phyloP scores from a whole-genome alignment of 305 asterid genomes.

The Striga hermonthica region DNA sequence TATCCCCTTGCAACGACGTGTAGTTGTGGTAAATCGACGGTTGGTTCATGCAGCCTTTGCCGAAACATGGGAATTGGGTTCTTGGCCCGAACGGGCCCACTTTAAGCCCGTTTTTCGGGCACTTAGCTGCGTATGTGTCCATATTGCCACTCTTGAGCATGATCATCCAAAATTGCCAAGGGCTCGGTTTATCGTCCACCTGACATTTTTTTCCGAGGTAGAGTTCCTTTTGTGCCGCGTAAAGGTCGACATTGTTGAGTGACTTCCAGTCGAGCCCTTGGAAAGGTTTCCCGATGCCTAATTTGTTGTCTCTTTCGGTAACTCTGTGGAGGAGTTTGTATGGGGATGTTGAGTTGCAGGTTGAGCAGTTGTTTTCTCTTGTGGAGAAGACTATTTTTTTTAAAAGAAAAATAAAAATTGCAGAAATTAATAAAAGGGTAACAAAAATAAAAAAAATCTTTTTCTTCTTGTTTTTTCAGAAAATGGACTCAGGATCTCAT shows the following conservation, averaged over 20 bases:
- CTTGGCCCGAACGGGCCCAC: slow-evolving; percentile 52
- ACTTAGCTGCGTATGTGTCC: slow-evolving; percentile 66
- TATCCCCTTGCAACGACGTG: slow-evolving; percentile 48
- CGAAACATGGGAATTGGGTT: slow-evolving; percentile 60
- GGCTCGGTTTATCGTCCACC: slow-evolving; percentile 55
- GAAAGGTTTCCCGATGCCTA: slow-evolving; percentile 52
- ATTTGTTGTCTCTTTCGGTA: slow-evolving; percentile 53
- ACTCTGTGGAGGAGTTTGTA: slow-evolving; percentile 50
- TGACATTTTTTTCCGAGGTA: slow-evolving; percentile 61
- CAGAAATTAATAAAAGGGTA: background rate
- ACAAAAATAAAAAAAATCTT: too few relatives aligned
- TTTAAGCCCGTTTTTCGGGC: slow-evolving; percentile 60
- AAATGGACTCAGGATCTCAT: too few relatives aligned
- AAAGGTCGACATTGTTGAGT: slow-evolving; percentile 40
- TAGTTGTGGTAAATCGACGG: slow-evolving; percentile 66
- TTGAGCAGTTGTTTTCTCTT: slow-evolving; percentile 40
- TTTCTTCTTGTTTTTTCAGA: too few relatives aligned
- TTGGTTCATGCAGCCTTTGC: slow-evolving; percentile 69
- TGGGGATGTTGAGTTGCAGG: slow-evolving; percentile 38
- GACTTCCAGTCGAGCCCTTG: slow-evolving; percentile 39
- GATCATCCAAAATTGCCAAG: slow-evolving; percentile 92
- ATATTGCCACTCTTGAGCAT: slow-evolving; percentile 76
- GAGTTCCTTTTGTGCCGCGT: slow-evolving; percentile 60
- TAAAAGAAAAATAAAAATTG: background rate
- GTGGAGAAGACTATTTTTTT: background rate